These are phyloP conservation scores for Cicer arietinum DNA, from an alignment of 306 rosid genomes.

Conservation along the genomic window DNA sequence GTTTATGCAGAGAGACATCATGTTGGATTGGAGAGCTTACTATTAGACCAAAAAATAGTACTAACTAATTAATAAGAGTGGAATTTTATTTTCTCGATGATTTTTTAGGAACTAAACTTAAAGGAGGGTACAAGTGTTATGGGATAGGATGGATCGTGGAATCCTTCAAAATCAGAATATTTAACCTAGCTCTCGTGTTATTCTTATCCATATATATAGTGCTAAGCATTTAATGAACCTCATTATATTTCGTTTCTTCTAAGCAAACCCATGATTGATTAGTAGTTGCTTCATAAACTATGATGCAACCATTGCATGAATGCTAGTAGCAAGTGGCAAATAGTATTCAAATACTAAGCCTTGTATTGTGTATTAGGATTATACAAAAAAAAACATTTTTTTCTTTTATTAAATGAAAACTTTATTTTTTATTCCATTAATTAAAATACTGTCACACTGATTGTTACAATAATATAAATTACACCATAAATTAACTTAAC, in stretches of 20 bases:
- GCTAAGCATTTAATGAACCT: slow-evolving; percentile 28
- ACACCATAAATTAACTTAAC: background rate
- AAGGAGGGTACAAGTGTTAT: slow-evolving; percentile 2
- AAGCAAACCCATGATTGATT: slow-evolving; percentile 51
- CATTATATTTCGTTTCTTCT: slow-evolving; percentile 49
- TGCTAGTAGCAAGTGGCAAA: background rate
- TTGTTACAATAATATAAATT: background rate
- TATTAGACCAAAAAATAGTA: background rate
- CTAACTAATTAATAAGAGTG: background rate
- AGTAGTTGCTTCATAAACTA: background rate
- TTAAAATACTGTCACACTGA: slow-evolving; percentile 1
- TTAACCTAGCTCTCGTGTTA: slow-evolving; percentile 17
- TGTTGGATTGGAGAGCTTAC: background rate
- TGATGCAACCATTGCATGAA: background rate
- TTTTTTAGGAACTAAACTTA: slow-evolving; percentile 7
- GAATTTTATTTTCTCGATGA: background rate
- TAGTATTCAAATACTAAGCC: too few species aligned
- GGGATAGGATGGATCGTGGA: background rate
- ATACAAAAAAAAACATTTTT: too few species aligned
- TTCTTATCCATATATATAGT: slow-evolving; percentile 5
- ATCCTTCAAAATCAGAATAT: slow-evolving; percentile 13
- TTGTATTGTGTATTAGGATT: too few species aligned
- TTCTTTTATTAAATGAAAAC: too few species aligned
- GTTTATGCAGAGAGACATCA: slow-evolving; percentile 37
- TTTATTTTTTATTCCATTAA: background rate